These are phyloP conservation scores for Coniochaeta prunicola DNA, from an alignment of 2,329 filamentous ascomycete genomes.

Conservation along the genomic window DNA sequence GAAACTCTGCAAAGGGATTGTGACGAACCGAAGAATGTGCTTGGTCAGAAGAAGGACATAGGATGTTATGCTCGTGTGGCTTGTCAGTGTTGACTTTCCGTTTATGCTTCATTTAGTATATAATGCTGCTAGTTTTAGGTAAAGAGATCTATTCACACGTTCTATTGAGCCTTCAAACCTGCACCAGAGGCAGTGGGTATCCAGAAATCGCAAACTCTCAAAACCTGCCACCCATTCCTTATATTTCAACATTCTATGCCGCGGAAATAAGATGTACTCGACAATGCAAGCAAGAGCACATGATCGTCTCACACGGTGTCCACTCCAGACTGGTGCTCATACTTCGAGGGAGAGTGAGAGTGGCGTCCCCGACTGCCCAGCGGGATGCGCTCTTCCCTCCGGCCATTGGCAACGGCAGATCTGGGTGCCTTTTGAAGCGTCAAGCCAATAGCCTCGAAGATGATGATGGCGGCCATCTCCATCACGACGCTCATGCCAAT, in stretches of 20 bases:
- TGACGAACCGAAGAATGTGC: no score
- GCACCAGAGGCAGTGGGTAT: background rate
- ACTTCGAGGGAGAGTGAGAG: background rate
- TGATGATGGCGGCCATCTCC: conserved; percentile 38
- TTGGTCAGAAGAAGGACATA: no score
- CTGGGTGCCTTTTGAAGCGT: conserved; percentile 20
- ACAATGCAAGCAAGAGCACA: background rate
- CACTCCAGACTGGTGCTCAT: background rate
- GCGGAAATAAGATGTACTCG: background rate
- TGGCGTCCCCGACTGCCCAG: background rate
- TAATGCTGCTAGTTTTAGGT: background rate
- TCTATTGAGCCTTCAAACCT: background rate
- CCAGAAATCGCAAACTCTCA: background rate
- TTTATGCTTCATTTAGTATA: no score
- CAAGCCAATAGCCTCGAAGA: conserved; percentile 32
- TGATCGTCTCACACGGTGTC: background rate
- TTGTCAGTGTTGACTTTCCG: no score
- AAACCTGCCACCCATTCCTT: background rate
- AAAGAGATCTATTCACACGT: background rate
- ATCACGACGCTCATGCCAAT: conserved; percentile 41
- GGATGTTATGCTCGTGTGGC: no score
- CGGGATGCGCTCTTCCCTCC: background rate
- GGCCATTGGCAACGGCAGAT: background rate
- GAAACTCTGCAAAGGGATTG: no score
- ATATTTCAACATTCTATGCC: background rate